Evolutionary conservation across 2,329 filamentous ascomycete species (phyloP).

Genomic region (Arthrinium phaeospermum): DNA sequence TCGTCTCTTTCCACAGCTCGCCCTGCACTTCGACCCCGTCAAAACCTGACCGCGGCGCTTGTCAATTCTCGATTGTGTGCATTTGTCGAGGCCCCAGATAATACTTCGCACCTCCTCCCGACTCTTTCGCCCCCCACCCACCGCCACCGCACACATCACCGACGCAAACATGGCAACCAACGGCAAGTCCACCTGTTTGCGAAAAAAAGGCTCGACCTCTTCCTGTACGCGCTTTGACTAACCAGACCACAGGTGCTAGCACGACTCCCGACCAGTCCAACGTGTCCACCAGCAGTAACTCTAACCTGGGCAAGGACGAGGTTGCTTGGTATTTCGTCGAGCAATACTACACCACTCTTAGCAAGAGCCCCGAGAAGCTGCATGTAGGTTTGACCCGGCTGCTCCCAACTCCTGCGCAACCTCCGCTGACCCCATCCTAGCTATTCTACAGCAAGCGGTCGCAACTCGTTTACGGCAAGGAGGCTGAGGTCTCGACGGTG

Average conservation of each 20-base stretch:
- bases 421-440: constrained; percentile 41
- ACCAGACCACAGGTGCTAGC: constrained; percentile 41
- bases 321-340: constrained; percentile 99
- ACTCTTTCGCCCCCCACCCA: constrained; percentile 13
- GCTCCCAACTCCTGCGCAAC: not conserved
- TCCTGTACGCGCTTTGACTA: constrained; percentile 36
- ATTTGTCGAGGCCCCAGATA: constrained; percentile 12
- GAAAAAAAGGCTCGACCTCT: constrained; percentile 44
- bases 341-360: constrained; percentile 98
- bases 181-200: constrained; percentile 55
- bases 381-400: constrained; percentile 61
- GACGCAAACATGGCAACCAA: constrained; percentile 59
- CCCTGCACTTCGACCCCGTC: constrained; percentile 14
- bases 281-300: constrained; percentile 38
- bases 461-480: constrained; percentile 89
- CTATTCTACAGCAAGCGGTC: constrained; percentile 97
- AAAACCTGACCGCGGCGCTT: not conserved
- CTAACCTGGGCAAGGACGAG: constrained; percentile 79
- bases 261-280: constrained; percentile 37
- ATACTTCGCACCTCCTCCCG: constrained; percentile 9
- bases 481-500: constrained; percentile 87
- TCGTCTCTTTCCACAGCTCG: constrained; percentile 4
- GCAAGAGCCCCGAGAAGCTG: constrained; percentile 91
- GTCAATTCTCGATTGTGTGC: constrained; percentile 1
- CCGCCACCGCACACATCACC: constrained; percentile 24